These are phyloP conservation scores for Chloroidium sp. DNA, from an alignment of 163 green algal species.

Conservation along the genomic window DNA sequence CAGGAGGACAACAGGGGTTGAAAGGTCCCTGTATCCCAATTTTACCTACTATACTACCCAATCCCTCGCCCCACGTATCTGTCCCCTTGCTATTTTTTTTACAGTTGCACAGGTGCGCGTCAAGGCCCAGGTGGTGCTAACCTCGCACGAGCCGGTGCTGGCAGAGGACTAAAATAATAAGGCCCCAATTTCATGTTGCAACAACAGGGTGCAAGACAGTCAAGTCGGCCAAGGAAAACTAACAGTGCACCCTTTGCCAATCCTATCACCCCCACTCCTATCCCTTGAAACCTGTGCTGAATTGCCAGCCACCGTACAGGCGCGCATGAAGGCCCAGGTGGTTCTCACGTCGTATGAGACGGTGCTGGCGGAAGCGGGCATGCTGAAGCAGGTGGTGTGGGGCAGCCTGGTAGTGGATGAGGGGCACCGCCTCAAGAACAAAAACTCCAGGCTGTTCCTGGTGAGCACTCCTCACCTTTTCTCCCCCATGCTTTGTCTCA, in stretches of 20 bases:
- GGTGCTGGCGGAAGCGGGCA: slow-evolving; percentile 26
- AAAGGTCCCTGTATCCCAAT: too few relatives aligned
- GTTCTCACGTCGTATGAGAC: slow-evolving; percentile 74
- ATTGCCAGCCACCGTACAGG: slow-evolving; percentile 11
- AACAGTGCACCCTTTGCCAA: neutral
- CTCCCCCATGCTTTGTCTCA: neutral
- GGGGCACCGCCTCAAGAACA: slow-evolving; percentile 94
- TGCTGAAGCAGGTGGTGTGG: slow-evolving; percentile 63
- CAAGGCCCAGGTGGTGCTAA: slow-evolving; percentile 76
- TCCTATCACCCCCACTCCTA: neutral
- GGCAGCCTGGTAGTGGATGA: slow-evolving; percentile 93
- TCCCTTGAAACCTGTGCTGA: neutral
- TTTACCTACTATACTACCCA: too few relatives aligned
- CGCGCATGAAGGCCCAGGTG: slow-evolving; percentile 66
- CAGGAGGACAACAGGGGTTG: too few relatives aligned
- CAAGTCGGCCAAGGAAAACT: too few relatives aligned
- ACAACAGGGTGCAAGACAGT: too few relatives aligned
- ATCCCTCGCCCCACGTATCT: too few relatives aligned
- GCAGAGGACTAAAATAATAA: slow-evolving; percentile 10
- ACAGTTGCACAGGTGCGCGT: slow-evolving; percentile 28
- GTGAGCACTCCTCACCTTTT: slow-evolving; percentile 11
- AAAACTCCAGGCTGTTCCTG: slow-evolving; percentile 83
- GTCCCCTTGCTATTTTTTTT: neutral
- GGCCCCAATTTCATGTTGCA: too few relatives aligned
- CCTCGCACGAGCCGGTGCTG: slow-evolving; percentile 60